Percentiles rank a stretch among this genome's conserved stretches.
These are phyloP conservation scores for Podaxis sp. DNA, from an alignment of 768 basidiomycete genomes.

Conservation along the genomic window DNA sequence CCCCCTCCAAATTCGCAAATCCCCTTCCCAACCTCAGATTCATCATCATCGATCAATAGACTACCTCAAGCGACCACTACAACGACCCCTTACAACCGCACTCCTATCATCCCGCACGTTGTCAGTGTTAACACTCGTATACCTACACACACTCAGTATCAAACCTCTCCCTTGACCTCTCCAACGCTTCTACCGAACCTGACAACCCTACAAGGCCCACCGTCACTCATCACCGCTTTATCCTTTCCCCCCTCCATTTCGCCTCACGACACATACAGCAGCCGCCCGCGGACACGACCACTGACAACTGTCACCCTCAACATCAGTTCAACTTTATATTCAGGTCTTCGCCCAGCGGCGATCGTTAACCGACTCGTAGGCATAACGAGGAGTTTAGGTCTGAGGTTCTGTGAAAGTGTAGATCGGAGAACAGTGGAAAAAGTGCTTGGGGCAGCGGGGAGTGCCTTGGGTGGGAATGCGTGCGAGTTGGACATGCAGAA, in stretches of 20 bases:
- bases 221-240: slow-evolving; percentile 27
- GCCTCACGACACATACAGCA: slow-evolving; percentile 10
- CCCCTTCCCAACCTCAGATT: background rate
- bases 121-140: background rate
- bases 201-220: slow-evolving; percentile 32
- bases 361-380: slow-evolving; percentile 32
- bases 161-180: slow-evolving; percentile 22
- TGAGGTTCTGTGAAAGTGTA: slow-evolving; percentile 34
- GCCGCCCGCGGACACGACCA: slow-evolving; percentile 19
- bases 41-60: background rate
- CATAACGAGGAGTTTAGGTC: slow-evolving; percentile 21
- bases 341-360: slow-evolving; percentile 39
- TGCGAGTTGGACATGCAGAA: background rate
- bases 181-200: slow-evolving; percentile 37
- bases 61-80: slow-evolving; percentile 3
- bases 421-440: slow-evolving; percentile 44
- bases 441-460: slow-evolving; percentile 37
- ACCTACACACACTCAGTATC: slow-evolving; percentile 12
- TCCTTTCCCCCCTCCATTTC: slow-evolving; percentile 13
- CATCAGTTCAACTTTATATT: slow-evolving; percentile 41
- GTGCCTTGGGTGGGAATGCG: slow-evolving; percentile 22
- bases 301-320: slow-evolving; percentile 31
- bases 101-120: background rate
- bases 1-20: background rate
- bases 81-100: background rate